Conservation (phyloP, 257 asterid genomes). For the Thymus quinquecostatus region DNA sequence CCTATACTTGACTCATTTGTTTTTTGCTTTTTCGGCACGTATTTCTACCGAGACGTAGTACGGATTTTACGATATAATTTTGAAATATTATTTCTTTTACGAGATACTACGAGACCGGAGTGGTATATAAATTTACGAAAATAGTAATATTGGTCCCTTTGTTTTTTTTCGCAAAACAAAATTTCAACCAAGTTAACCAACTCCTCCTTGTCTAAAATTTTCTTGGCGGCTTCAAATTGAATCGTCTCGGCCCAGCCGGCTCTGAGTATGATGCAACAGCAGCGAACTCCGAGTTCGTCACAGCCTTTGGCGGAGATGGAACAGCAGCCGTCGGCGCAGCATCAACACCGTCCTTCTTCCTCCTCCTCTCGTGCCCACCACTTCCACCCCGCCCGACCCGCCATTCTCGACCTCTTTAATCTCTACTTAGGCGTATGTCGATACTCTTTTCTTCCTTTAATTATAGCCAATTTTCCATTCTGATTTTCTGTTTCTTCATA, state of each 20-base stretch:
- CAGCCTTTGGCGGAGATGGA: slow-evolving; percentile 57
- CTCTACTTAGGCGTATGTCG: slow-evolving; percentile 75
- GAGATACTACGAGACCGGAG: too few species aligned
- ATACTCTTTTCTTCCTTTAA: neutral
- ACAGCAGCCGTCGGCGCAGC: slow-evolving; percentile 41
- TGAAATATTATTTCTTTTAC: too few species aligned
- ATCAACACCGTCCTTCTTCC: slow-evolving; percentile 53
- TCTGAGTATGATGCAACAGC: slow-evolving; percentile 40
- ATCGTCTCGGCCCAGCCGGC: neutral
- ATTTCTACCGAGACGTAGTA: too few species aligned
- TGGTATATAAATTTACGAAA: too few species aligned
- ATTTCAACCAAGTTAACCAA: too few species aligned
- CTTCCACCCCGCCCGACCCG: slow-evolving; percentile 78
- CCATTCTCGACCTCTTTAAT: slow-evolving; percentile 75
- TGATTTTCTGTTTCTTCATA: neutral
- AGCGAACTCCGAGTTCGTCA: slow-evolving; percentile 51
- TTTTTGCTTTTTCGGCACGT: too few species aligned
- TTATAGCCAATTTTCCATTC: neutral
- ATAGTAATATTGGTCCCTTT: too few species aligned
- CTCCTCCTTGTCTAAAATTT: too few species aligned
- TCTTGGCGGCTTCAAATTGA: too few species aligned
- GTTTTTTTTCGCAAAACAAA: too few species aligned
- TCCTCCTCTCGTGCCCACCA: slow-evolving; percentile 67
- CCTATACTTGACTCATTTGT: too few species aligned
- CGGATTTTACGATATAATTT: too few species aligned